Evolutionary conservation across 83 land plant genomes (phyloP).

Genomic region (Picea abies): DNA sequence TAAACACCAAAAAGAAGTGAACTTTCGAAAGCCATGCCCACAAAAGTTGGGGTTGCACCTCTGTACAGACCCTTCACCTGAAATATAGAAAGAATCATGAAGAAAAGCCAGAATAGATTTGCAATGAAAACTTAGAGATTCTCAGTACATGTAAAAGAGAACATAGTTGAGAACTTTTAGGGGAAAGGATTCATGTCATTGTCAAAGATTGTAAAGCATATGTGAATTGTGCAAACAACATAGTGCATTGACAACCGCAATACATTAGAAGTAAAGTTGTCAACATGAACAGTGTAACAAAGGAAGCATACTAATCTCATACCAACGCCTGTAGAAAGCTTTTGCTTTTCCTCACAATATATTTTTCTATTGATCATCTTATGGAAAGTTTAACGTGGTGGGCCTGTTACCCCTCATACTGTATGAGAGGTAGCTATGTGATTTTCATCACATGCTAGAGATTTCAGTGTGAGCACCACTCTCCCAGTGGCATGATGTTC

Average conservation of each 20-base stretch:
- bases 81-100: slow-evolving; percentile 17
- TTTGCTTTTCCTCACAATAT: too few relatives aligned
- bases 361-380: too few relatives aligned
- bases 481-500: too few relatives aligned
- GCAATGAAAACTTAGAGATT: not conserved
- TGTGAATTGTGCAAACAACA: not conserved
- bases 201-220: not conserved
- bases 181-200: not conserved
- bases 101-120: not conserved
- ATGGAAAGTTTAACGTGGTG: too few relatives aligned
- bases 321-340: too few relatives aligned
- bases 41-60: slow-evolving; percentile 94
- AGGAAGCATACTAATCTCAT: too few relatives aligned
- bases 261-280: too few relatives aligned
- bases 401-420: too few relatives aligned
- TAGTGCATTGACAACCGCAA: not conserved
- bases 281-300: too few relatives aligned
- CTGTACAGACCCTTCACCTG: slow-evolving; percentile 90
- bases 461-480: too few relatives aligned
- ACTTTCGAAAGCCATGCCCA: slow-evolving; percentile 92
- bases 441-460: too few relatives aligned
- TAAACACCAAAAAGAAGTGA: slow-evolving; percentile 91
- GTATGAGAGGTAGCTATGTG: too few relatives aligned
- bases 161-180: not conserved
- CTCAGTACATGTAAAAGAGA: not conserved